Evolutionary conservation across 169 alveolate species (phyloP).

Genomic region (Plasmodium gaboni): DNA sequence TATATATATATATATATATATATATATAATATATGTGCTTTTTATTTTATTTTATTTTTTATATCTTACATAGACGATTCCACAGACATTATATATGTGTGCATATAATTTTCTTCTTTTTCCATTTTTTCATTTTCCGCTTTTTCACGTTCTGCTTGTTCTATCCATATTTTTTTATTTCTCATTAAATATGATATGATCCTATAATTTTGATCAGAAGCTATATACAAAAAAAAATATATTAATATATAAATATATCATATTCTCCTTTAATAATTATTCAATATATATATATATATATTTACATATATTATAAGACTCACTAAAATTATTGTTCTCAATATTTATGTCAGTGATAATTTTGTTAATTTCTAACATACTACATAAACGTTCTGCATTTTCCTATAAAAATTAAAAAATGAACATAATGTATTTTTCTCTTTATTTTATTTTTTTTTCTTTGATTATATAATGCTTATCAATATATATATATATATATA

Average conservation of each 20-base stretch:
- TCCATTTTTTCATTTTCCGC: conserved; percentile 71
- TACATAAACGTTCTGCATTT: conserved; percentile 48
- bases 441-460: too few relatives aligned
- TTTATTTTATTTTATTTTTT: not conserved
- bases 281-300: not conserved
- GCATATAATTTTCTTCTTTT: conserved; percentile 75
- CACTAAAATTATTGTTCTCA: conserved; percentile 69
- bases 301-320: not conserved
- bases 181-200: conserved; percentile 44
- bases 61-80: conserved; percentile 73
- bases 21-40: not conserved
- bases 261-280: not conserved
- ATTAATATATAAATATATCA: not conserved
- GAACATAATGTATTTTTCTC: not conserved
- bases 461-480: too few relatives aligned
- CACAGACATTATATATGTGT: conserved; percentile 50
- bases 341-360: conserved; percentile 55
- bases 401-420: conserved; percentile 9
- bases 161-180: conserved; percentile 40
- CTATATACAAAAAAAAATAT: conserved; percentile 3
- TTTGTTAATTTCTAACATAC: conserved; percentile 35
- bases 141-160: conserved; percentile 47
- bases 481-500: too few relatives aligned
- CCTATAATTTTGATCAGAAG: conserved; percentile 47
- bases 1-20: conserved; percentile 5